A percentile compares a stretch with the other conserved stretches of the same genome.
phyloP scores from a whole-genome alignment of 805 yeast species.

The Candida hungchunana region DNA sequence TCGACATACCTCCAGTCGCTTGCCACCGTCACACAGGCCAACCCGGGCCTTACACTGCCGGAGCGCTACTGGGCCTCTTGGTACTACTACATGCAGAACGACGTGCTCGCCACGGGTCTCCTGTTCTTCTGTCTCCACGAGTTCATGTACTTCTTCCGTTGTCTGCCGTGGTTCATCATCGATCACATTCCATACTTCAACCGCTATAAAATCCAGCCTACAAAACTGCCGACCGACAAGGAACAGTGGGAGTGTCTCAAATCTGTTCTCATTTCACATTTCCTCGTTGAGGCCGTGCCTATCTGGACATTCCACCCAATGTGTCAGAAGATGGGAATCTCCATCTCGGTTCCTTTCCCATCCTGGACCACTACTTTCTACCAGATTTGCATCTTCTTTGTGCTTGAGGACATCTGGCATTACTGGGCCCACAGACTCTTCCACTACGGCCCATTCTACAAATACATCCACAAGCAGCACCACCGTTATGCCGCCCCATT shows the following conservation, averaged over 20 bases:
- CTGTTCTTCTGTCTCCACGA: conserved; percentile 83
- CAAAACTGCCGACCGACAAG: conserved; percentile 68
- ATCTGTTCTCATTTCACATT: conserved; percentile 79
- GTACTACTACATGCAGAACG: conserved; percentile 82
- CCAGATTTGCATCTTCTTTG: conserved; percentile 76
- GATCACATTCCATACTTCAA: conserved; percentile 84
- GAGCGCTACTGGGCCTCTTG: conserved; percentile 88
- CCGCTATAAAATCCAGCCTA: conserved; percentile 84
- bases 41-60: conserved; percentile 25
- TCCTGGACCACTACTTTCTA: conserved; percentile 46
- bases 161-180: conserved; percentile 87
- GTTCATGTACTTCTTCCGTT: conserved; percentile 84
- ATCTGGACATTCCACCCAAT: conserved; percentile 97
- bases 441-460: conserved; percentile 86
- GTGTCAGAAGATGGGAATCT: conserved; percentile 75
- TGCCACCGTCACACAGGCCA: conserved; percentile 8
- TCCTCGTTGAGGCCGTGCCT: conserved; percentile 91
- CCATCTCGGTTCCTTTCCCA: conserved; percentile 84
- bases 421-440: conserved; percentile 91
- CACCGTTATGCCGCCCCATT: conserved; percentile 98
- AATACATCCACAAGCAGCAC: conserved; percentile 93
- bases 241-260: conserved; percentile 94
- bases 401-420: conserved; percentile 94
- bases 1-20: conserved; percentile 14
- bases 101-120: conserved; percentile 86